Evolutionary conservation across 1,139 yeast genomes (phyloP), one percentile per base, ranked within the genome.

Genomic region (Candida glucosophila): DNA sequence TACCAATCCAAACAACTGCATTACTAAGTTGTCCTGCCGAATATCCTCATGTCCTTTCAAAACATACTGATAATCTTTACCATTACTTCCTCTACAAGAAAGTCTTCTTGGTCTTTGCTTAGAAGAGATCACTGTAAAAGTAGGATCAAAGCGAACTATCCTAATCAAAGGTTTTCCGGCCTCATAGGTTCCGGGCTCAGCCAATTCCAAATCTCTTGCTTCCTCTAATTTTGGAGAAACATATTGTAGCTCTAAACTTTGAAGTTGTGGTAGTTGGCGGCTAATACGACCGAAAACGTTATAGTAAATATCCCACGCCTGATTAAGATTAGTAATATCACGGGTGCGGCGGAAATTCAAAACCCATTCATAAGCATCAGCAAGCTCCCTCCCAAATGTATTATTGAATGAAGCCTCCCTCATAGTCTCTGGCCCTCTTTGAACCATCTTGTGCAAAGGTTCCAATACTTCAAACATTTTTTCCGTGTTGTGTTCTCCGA

Each of bases 31-130:
- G 58, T 92, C 99, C 51, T 92, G 99, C 44, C 99, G 73, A 32
- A 90, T 85, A 65, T 92, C 99, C 55, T 92, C 99, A 47, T 92
- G 98, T 1, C 97, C 98, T 56, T 92, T 92, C 44, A 92, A 62
- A 1, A 64, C 56, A 52, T 76, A 92, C 39, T 71, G 79, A 45
- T 92, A 85, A 20, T 78, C 85, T 42, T 81, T 82, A 34, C 98
- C 98, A 49, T 92, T 96, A 43, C 83, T 80, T 11, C 97, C 98
- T 36, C 67, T 66, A 28, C 86, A 72, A 8, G 77, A 67, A 31
- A 85, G 50, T 40, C 83, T 76, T 46, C 99, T 73, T 3, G 99
- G 99, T 42, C 98, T 71, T 52, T 92, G 99, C 46, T 92, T 92
- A 1, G 97, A 88, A 0, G 95, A 76, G 36, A 92, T 88, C n/a